Evolutionary conservation across 208 protist species (phyloP), one percentile per base, ranked within the genome.

Genomic region (Wallacemonas sp.): DNA sequence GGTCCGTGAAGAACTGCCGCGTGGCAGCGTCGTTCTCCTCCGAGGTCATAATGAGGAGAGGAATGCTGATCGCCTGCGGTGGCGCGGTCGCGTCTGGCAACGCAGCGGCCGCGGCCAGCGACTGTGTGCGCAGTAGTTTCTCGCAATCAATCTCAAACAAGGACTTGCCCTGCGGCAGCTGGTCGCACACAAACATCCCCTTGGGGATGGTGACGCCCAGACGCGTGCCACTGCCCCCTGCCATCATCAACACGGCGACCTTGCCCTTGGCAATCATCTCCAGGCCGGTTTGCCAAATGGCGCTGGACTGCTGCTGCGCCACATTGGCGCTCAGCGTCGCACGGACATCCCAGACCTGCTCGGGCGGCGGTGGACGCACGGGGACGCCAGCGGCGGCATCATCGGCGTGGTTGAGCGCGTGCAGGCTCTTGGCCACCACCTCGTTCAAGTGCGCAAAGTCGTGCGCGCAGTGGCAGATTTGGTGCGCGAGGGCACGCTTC

Each of bases 131-230:
- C 2, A 86, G 67, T 4, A 99, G 67, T 36, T 82, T 87, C 75
- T 99, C 98, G 32, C 92, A 97, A 74, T 99, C 96, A 16, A 99
- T 76, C 77, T 99, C 95, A 75, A 99, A 99, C 8, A 99, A 81
- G 3, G 94, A 96, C 80, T 98, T 99, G 32, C 72, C 41, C 31
- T 93, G 94, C 11, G 76, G 96, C 45, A 96, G 87, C 25, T 73
- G 67, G 14, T 70, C 67, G 62, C 77, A 88, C 62, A 72, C 70
- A 54, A 96, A 92, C 28, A 96, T 67, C 0, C 98, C 98, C 78
- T 99, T 99, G 4, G 98, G 99, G 2, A 97, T 68, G 12, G 69
- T 71, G 22, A 89, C 91, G 20, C 98, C 98, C 10, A 99, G 91
- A 8, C 99, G 89, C 8, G 98, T 99, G 41, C 98, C 98, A 77